Base-by-base conservation (phyloP, 169 alveolate species). In the Babesia sp. region DNA sequence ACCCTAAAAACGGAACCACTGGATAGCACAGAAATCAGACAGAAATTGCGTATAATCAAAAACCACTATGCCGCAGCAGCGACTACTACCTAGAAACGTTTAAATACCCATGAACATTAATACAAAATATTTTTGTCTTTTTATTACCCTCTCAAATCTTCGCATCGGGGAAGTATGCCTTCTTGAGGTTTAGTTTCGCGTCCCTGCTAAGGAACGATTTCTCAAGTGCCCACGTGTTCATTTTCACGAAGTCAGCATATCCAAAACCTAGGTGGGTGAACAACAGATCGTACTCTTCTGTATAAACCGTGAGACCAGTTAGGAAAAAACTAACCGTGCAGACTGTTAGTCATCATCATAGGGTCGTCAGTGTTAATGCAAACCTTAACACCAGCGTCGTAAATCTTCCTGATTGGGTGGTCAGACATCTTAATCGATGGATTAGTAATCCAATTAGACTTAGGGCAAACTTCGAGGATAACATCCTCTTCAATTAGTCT, bases 341-440 rank as follows among this genome's bases (percentile, higher is more conserved):
- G 44, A 29, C 76, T 51, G 31, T 72, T 69, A 22, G 76, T 36
- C 66, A 79, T 71, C 87, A 79, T 79, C 61, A 78, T 79, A 18
- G 87, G 87, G 11, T 79, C 87, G 50, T 79, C 87, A 11, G 87
- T 61, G 45, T 70, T 79, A 22, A 79, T 79, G 2, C 83, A 79
- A 6, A 79, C 82, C 67, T 79, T 79, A 29, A 79, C 82, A 33
- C 87, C 87, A 8, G 87, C 82, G 34, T 79, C 87, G 48, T 69
- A 79, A n/a, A 79, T 44, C 39, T 37, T 24, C 69, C 82, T 79
- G 12, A 79, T 79, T 1, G 87, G 87, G 50, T 79, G 87, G n/a
- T 78, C 76, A 26, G 66, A 67, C 83, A 79, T 69, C 7, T 78
- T 71, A 20, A 71, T 79, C 12, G 59, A 79, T 48, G 74, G 74